Base-by-base conservation (phyloP, 441 rosid genomes). In the Rhodomyrtus psidioides region DNA sequence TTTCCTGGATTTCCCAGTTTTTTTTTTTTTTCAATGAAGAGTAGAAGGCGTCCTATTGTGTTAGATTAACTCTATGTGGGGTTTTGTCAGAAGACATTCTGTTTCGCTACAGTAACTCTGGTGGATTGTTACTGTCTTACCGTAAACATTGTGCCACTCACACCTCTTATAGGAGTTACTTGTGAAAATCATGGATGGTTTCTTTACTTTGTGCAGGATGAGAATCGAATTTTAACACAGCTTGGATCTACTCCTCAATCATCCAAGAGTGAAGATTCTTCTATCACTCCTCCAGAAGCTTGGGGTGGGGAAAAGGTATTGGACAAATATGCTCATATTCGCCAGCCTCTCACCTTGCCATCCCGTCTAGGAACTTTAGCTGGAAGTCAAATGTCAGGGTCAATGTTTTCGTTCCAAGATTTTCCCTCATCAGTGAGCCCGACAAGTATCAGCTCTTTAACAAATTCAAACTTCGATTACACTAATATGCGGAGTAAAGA, bases 201-300 rank as follows among this genome's bases (percentile, higher is more conserved):
- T 70, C 49, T 70, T 70, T 70, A 21, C 49, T 76, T 83, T 86
- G 34, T 85, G 85, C 93, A 97, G 99, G 97, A 94, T 87, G 98
- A 95, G 53, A 60, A 85, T 42, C 89, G 85, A 88, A 90, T 94
- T 86, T 91, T 90, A 55, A 24, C 93, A 6, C 42, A 89, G 81
- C 86, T 91, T 83, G 96, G 90, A 57, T 89, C 97, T 56, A 88
- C 91, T 54, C 94, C 94, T 85, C 92, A 94, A 87, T 89, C 99
- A 87, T 91, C 95, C 85, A 94, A 92, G 91, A 93, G 88, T 82
- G 99, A 94, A 88, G 94, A 95, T 59, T 85, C 97, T 83, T 92
- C 97, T 55, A 90, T 94, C 88, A 95, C 98, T 86, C 99, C 99
- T 88, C 99, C 99, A 84, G 98, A 97, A 91, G 98, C 99, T 85